Conservation (phyloP, 129 eudicot genomes). For the Flaveria bidentis region DNA sequence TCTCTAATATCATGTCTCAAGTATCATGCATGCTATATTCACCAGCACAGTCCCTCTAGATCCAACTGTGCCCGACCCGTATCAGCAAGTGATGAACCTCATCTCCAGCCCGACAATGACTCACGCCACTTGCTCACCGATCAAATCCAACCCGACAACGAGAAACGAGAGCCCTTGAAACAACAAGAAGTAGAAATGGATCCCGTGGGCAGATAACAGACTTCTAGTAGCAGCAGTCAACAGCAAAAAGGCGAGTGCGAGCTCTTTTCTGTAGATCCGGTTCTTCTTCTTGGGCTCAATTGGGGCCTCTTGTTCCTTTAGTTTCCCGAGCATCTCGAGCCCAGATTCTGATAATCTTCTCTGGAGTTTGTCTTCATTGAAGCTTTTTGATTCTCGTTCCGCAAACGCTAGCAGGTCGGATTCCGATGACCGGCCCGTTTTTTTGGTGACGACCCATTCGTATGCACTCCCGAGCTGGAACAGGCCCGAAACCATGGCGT, state of each 20-base stretch:
- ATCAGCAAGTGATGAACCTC: slow-evolving; percentile 3
- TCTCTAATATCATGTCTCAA: slow-evolving; percentile 32
- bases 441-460: slow-evolving; percentile 95
- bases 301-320: slow-evolving; percentile 52
- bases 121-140: slow-evolving; percentile 76
- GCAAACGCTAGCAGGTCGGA: slow-evolving; percentile 75
- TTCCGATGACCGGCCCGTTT: slow-evolving; percentile 84
- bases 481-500: slow-evolving; percentile 85
- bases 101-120: background rate
- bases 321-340: slow-evolving; percentile 69
- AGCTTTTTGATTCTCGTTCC: slow-evolving; percentile 60
- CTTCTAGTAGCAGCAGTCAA: slow-evolving; percentile 89
- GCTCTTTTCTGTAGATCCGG: slow-evolving; percentile 67
- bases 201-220: slow-evolving; percentile 80
- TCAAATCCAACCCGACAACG: slow-evolving; percentile 77
- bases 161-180: slow-evolving; percentile 90
- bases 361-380: slow-evolving; percentile 66
- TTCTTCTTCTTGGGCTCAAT: slow-evolving; percentile 54
- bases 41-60: slow-evolving; percentile 23
- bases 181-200: slow-evolving; percentile 84
- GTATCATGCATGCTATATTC: slow-evolving; percentile 32
- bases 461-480: slow-evolving; percentile 95
- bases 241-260: slow-evolving; percentile 75
- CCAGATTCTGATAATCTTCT: slow-evolving; percentile 82
- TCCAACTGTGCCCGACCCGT: slow-evolving; percentile 8